Base-by-base conservation (phyloP, 768 basidiomycete genomes). In the Postia placenta region DNA sequence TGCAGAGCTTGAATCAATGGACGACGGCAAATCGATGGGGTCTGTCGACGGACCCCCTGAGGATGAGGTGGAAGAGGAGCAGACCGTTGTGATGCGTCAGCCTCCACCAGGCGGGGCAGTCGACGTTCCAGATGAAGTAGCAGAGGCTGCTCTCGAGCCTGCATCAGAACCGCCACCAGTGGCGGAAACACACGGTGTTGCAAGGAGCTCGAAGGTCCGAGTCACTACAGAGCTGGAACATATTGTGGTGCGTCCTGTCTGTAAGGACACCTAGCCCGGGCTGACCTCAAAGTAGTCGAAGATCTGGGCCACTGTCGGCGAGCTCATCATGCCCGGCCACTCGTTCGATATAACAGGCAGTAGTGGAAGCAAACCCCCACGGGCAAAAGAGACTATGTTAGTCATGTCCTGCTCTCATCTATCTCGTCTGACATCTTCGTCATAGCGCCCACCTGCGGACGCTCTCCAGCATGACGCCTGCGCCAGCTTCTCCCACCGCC, bases 301-400 rank as follows among this genome's bases (percentile, higher is more conserved):
- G 59, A 83, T 91, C 54, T 86, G 85, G 84, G 52, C 69, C 11
- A 78, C 81, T 9, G 69, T 82, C 11, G 78, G 81, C 17, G 85
- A 88, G 39, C 67, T 81, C 28, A 71, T 89, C 15, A 74, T 78
- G 67, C 78, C 80, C 15, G 78, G 77, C 12, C 69, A 77, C 56
- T 56, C 64, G 9, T 76, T 69, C 54, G 61, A 69, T 43, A 53
- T 57, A 0, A 57, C 67, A n/a, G 61, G 60, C 4, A 54, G 37
- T n/a, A 47, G 54, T 37, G 64, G 62, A 12, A 68, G 62, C 46
- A 74, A 71, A 47, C 72, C 75, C 22, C 75, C 75, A 28, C 70
- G 66, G 23, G 74, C 78, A 23, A 80, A 79, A 56, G 80, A 83
- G 57, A 84, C 76, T 1, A 72, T 87, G 85, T 83, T 57, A 33